Evolutionary conservation across 225 moss, liverwort and hornwort genomes (phyloP), one percentile per base, ranked within the genome.

Genomic region (Sphagnum tenellum): DNA sequence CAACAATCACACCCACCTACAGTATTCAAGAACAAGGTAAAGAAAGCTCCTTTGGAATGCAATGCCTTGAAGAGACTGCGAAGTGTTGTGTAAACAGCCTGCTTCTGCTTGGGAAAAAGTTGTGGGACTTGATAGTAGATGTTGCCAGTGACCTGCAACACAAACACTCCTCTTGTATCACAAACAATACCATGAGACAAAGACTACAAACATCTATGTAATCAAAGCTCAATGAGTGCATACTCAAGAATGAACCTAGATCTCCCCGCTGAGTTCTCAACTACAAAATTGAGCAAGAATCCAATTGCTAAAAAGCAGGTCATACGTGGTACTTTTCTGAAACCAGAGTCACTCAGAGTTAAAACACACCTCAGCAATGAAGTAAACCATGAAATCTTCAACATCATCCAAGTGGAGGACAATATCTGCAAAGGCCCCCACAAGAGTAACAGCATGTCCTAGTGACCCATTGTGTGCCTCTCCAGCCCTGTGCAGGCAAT

Each of bases 341-440:
- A 29, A 29, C 29, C 29, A 1, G 29, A 29, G 29, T 29, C 29
- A 29, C 29, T 29, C 29, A 29, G 29, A 10, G 53, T 53, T 6
- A 64, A 3, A 1, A 62, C 73, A 50, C 61, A 89, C 94, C 94
- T 94, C 89, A 46, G 91, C 94, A 69, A 94, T 91, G 61, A 91
- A 91, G 70, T 80, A 82, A 58, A 94, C 84, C 89, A 94, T 89
- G 70, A 84, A 89, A 71, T 91, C 86, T 71, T 94, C 94, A 11
- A 91, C 82, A 65, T 69, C 65, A 70, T 94, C 89, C 46, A 94
- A 77, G 64, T 94, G 76, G 61, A 89, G 70, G 59, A 91, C 83
- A 47, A 94, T 91, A 64, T 91, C 94, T 72, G 89, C 86, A 69
- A 94, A 94, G 50, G 94, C 89, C 73, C 89, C 91, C 71, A 89